Evolutionary conservation across 345 rosid genomes (phyloP).

Genomic region (Linum lewisii): DNA sequence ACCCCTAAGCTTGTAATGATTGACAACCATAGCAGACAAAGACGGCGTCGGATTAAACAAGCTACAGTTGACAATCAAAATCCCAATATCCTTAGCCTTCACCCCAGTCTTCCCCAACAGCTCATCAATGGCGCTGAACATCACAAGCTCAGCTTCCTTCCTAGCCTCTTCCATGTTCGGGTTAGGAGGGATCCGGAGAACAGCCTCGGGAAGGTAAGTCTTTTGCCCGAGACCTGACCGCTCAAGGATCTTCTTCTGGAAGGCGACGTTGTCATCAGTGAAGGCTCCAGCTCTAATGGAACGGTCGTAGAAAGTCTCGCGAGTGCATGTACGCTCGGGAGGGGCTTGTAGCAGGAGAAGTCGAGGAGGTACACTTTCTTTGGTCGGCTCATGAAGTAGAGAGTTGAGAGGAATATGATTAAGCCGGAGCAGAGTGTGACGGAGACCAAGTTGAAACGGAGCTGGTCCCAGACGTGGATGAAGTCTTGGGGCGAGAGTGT

Average conservation of each 20-base stretch:
- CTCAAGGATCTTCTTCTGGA: constrained; percentile 76
- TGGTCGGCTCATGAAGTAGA: constrained; percentile 62
- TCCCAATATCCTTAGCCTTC: constrained; percentile 52
- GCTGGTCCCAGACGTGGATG: constrained; percentile 39
- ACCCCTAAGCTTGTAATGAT: constrained; percentile 62
- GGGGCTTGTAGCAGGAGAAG: constrained; percentile 58
- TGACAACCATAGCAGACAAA: constrained; percentile 54
- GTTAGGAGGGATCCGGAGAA: constrained; percentile 39
- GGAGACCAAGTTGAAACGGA: constrained; percentile 41
- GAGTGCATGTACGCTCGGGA: constrained; percentile 39
- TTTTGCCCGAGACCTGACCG: constrained; percentile 71
- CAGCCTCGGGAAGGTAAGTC: constrained; percentile 70
- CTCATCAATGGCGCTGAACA: constrained; percentile 54
- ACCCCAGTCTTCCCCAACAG: constrained; percentile 50
- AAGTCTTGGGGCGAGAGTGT: constrained; percentile 32
- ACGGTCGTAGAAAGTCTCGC: constrained; percentile 38
- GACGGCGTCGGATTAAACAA: constrained; percentile 65
- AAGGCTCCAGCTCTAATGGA: constrained; percentile 31
- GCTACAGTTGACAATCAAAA: constrained; percentile 55
- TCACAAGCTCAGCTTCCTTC: constrained; percentile 53
- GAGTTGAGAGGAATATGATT: constrained; percentile 40
- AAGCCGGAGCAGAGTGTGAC: constrained; percentile 31
- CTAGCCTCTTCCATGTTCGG: constrained; percentile 57
- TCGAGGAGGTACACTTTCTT: constrained; percentile 53
- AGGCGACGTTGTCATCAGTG: constrained; percentile 50